Evolutionary conservation across 2,329 filamentous ascomycete species (phyloP), one percentile per base, ranked within the genome.

Genomic region (Phoma sp.): DNA sequence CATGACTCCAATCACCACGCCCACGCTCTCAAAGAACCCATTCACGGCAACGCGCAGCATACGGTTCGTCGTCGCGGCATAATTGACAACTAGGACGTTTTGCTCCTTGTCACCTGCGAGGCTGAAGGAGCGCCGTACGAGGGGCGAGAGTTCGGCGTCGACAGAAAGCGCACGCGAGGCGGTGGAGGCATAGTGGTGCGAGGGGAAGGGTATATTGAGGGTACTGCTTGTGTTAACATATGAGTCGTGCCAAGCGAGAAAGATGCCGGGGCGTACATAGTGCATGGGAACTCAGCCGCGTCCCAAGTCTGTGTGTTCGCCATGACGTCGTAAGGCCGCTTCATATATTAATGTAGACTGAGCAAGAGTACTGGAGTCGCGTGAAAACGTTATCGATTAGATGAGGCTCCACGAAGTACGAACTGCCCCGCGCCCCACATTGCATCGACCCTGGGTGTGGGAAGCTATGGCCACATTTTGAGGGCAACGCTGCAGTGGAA

Each of bases 31-130:
- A 82, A 98, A 92, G 76, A 97, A 97, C 9, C 92, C 92, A 77
- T 98, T 98, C 51, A 97, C 93, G 3, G 93, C 91, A 2, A 99
- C 95, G 37, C 95, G 88, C 53, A 99, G 83, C 93, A 98, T 98
- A 64, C 95, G 88, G 73, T 97, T 96, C 17, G 95, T 98, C 0
- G 92, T 92, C 1, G 95, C 95, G 48, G 83, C 84, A 77, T 98
- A 98, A 56, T 89, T 84, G 9, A 91, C 89, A 56, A 83, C 81
- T 42, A 98, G 80, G 4, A 93, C 76, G 1, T 78, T 64, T 74
- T 73, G 60, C 20, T 63, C 54, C 74, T 72, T 59, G 14, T 63
- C 53, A 12, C 47, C 45, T 14, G 60, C 53, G 42, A 92, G 80
- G 33, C 82, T 80, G 61, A 97, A 88, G 1, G 83, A 80, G 52